Conservation (phyloP, 2,329 filamentous ascomycete species). For the Arthrobotrys conoides region DNA sequence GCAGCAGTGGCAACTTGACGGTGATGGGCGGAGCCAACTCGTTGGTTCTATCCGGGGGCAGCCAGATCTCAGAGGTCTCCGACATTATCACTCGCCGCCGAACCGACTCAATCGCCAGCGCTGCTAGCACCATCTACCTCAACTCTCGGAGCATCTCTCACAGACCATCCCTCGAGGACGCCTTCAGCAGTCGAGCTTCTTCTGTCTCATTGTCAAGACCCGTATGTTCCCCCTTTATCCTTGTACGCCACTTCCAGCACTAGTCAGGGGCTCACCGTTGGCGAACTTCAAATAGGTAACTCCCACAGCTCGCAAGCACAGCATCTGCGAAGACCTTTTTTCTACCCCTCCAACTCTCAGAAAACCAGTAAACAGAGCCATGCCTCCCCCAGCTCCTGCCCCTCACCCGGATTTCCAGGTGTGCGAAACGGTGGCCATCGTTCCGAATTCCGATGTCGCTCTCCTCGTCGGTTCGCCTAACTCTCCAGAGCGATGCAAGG, state of each 20-base stretch:
- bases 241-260: constrained; percentile 13
- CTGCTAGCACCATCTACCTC: constrained; percentile 54
- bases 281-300: constrained; percentile 45
- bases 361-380: constrained; percentile 35
- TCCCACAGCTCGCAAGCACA: constrained; percentile 48
- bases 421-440: constrained; percentile 51
- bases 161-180: constrained; percentile 44
- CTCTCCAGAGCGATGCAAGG: constrained; percentile 45
- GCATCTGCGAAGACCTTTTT: constrained; percentile 57
- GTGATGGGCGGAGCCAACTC: constrained; percentile 8
- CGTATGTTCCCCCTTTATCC: constrained; percentile 30
- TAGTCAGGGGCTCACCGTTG: constrained; percentile 37
- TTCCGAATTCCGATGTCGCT: constrained; percentile 52
- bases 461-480: constrained; percentile 52
- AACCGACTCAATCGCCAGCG: constrained; percentile 53
- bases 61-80: constrained; percentile 31
- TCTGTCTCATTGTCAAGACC: constrained; percentile 46
- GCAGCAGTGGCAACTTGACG: constrained; percentile 25
- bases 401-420: constrained; percentile 51
- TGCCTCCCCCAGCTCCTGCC: constrained; percentile 34
- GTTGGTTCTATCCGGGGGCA: constrained; percentile 19
- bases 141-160: constrained; percentile 47
- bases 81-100: constrained; percentile 45
- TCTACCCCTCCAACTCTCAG: constrained; percentile 53
- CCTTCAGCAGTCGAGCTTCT: constrained; percentile 46